These are phyloP conservation scores for Croton laevigatus DNA, from an alignment of 441 rosid species.

Conservation along the genomic window DNA sequence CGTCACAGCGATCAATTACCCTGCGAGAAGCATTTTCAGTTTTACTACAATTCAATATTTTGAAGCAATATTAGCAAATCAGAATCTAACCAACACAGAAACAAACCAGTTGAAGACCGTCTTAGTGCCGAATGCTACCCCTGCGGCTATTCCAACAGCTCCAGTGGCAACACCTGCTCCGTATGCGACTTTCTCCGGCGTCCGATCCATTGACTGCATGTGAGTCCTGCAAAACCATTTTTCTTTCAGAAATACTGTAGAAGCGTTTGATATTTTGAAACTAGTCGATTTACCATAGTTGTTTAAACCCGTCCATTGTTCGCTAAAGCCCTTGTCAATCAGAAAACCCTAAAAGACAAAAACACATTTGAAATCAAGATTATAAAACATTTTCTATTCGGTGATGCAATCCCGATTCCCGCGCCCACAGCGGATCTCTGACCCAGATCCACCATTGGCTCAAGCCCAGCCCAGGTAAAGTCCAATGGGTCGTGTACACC, in stretches of 20 bases:
- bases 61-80: too few species aligned
- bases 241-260: not conserved
- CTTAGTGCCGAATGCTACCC: slow-evolving; percentile 16
- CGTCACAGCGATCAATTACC: slow-evolving; percentile 22
- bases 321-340: not conserved
- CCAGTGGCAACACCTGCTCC: slow-evolving; percentile 23
- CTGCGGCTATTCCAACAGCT: slow-evolving; percentile 18
- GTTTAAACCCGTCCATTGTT: slow-evolving; percentile 16
- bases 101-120: slow-evolving; percentile 21
- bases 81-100: not conserved
- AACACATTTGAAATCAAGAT: not conserved
- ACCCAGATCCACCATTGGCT: not conserved
- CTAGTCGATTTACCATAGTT: slow-evolving; percentile 9
- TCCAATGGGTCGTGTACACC: not conserved
- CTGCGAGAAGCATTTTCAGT: not conserved
- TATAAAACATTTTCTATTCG: not conserved
- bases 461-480: not conserved
- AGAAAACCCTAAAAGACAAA: not conserved
- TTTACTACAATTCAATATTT: too few species aligned
- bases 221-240: slow-evolving; percentile 7
- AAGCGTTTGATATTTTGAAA: not conserved
- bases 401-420: not conserved
- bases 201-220: slow-evolving; percentile 21
- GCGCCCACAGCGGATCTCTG: not conserved
- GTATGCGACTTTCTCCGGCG: slow-evolving; percentile 19